A percentile compares a stretch with the other conserved stretches of the same genome.
phyloP scores from a whole-genome alignment of 192 early-diverging fungal species.

The Coemansia sp. region DNA sequence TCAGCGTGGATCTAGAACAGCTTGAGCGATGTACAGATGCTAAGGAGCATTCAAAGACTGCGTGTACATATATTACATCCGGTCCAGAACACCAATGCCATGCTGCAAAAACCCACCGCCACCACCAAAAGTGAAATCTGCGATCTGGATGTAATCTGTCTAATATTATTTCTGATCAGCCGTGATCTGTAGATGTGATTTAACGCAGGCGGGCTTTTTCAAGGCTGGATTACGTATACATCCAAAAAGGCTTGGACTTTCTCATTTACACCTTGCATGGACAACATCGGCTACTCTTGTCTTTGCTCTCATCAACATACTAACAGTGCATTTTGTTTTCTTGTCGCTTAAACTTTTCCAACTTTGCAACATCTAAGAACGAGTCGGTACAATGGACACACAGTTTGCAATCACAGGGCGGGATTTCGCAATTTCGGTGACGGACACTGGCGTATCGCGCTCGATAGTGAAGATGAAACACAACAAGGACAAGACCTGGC shows the following conservation, averaged over 20 bases:
- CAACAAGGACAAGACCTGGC: constrained; percentile 88
- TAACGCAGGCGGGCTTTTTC: too few relatives aligned
- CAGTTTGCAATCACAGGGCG: constrained; percentile 91
- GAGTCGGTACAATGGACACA: constrained; percentile 62
- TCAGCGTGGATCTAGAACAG: background rate
- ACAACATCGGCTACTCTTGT: background rate
- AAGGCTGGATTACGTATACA: too few relatives aligned
- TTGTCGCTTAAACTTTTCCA: background rate
- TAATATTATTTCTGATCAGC: too few relatives aligned
- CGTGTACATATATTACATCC: too few relatives aligned
- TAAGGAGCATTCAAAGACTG: too few relatives aligned
- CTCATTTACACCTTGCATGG: too few relatives aligned
- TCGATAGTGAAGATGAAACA: constrained; percentile 92
- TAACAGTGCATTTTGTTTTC: background rate
- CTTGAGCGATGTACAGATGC: background rate
- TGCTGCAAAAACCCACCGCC: too few relatives aligned
- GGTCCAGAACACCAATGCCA: too few relatives aligned
- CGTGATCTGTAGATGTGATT: too few relatives aligned
- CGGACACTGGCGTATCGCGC: constrained; percentile 72
- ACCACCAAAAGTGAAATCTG: too few relatives aligned
- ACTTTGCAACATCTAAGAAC: background rate
- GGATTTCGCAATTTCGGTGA: constrained; percentile 87
- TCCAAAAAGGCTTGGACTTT: too few relatives aligned
- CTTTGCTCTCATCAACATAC: background rate
- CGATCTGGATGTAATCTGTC: too few relatives aligned